Percentiles rank a stretch among this genome's conserved stretches.
Conservation (phyloP, 768 basidiomycete genomes). For the Trametes sanguinea region DNA sequence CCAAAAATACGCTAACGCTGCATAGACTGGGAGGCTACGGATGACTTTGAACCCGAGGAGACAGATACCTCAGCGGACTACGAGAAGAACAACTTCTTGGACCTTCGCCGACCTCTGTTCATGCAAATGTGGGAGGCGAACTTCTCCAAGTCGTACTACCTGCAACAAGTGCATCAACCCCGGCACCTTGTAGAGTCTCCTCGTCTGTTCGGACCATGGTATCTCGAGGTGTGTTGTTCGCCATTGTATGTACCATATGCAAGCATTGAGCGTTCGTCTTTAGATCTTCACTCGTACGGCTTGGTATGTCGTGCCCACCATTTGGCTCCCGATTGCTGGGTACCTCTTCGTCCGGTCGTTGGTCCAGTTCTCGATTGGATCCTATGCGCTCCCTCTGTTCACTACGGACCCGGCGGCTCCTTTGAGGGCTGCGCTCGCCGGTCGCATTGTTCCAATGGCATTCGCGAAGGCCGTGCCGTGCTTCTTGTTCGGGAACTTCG, state of each 20-base stretch:
- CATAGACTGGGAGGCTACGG: constrained; percentile 85
- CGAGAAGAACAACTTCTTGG: constrained; percentile 88
- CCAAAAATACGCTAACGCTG: constrained; percentile 1
- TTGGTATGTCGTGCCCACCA: constrained; percentile 91
- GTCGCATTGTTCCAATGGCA: constrained; percentile 49
- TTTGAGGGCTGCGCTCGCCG: constrained; percentile 40
- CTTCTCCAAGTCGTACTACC: constrained; percentile 94
- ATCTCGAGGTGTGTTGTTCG: constrained; percentile 66
- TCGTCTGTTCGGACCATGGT: constrained; percentile 78
- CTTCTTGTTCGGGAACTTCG: constrained; percentile 82
- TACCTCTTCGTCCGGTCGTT: constrained; percentile 84
- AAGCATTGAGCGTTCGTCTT: too few relatives aligned
- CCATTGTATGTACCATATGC: too few relatives aligned
- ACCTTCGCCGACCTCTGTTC: constrained; percentile 82
- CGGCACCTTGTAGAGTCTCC: constrained; percentile 83
- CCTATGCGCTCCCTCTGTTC: constrained; percentile 66
- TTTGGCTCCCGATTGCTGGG: constrained; percentile 87
- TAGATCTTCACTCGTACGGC: constrained; percentile 81
- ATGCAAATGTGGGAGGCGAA: constrained; percentile 86
- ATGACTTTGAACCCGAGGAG: constrained; percentile 90
- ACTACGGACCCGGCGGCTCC: constrained; percentile 57
- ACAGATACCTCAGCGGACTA: constrained; percentile 83
- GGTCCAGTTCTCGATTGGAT: constrained; percentile 64
- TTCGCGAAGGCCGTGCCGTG: constrained; percentile 59
- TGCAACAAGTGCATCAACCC: constrained; percentile 96